Evolutionary conservation across 495 filamentous ascomycete genomes (phyloP).

Genomic region (Penicillium riverlandense): DNA sequence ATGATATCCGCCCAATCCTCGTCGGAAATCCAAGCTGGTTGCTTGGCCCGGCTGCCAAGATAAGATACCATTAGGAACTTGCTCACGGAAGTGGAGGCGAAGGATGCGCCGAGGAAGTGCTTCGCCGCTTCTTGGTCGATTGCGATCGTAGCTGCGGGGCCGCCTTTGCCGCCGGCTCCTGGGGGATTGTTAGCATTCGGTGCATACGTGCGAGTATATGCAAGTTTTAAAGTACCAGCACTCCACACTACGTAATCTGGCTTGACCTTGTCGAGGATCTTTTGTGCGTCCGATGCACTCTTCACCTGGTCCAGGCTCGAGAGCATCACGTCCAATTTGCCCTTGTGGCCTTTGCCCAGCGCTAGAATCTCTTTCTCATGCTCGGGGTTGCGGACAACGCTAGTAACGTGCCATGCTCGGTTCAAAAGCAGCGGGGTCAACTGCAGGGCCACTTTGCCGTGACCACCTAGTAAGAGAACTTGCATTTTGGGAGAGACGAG

Average conservation of each 20-base stretch:
- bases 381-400: slow-evolving; percentile 63
- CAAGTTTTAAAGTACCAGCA: slow-evolving; percentile 45
- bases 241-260: slow-evolving; percentile 74
- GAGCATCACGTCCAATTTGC: slow-evolving; percentile 53
- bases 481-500: slow-evolving; percentile 27
- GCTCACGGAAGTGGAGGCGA: slow-evolving; percentile 47
- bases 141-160: slow-evolving; percentile 49
- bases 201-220: neutral
- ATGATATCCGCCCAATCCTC: slow-evolving; percentile 45
- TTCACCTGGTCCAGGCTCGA: slow-evolving; percentile 65
- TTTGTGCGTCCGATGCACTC: slow-evolving; percentile 51
- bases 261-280: slow-evolving; percentile 50
- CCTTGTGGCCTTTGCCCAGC: slow-evolving; percentile 46
- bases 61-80: slow-evolving; percentile 74
- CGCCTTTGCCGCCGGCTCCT: slow-evolving; percentile 74
- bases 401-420: slow-evolving; percentile 67
- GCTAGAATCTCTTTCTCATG: slow-evolving; percentile 58
- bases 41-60: slow-evolving; percentile 48
- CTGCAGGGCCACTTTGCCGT: slow-evolving; percentile 71
- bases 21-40: slow-evolving; percentile 63
- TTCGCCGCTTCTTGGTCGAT: slow-evolving; percentile 64
- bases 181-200: slow-evolving; percentile 1
- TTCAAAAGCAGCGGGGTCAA: slow-evolving; percentile 70
- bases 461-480: slow-evolving; percentile 72
- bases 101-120: slow-evolving; percentile 61